Percentiles rank a stretch among this genome's conserved stretches.
These are phyloP conservation scores for Stereocaulon alpinum DNA, from an alignment of 495 filamentous ascomycete species.

Conservation along the genomic window DNA sequence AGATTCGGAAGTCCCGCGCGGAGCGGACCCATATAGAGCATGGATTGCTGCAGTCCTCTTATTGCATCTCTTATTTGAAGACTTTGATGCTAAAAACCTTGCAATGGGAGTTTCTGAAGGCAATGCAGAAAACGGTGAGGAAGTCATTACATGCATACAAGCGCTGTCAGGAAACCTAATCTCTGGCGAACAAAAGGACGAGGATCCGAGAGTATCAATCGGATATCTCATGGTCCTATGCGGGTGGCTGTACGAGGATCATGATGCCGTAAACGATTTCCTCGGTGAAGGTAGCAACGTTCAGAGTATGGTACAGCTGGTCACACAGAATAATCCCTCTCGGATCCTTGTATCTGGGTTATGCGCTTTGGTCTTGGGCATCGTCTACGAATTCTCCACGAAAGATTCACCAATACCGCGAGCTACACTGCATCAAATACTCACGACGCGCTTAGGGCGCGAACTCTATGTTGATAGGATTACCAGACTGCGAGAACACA, in stretches of 20 bases:
- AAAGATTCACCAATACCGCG: constrained; percentile 90
- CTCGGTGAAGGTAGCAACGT: constrained; percentile 89
- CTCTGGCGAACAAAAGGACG: constrained; percentile 56
- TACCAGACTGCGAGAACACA: constrained; percentile 63
- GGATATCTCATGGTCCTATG: constrained; percentile 90
- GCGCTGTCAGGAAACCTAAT: constrained; percentile 73
- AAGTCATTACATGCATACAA: constrained; percentile 92
- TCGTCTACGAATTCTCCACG: constrained; percentile 94
- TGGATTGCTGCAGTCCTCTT: constrained; percentile 90
- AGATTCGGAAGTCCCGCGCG: constrained; percentile 44
- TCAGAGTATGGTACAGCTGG: constrained; percentile 70
- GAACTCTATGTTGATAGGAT: constrained; percentile 86
- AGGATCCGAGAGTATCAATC: constrained; percentile 72
- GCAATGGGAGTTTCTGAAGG: constrained; percentile 81
- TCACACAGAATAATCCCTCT: constrained; percentile 47
- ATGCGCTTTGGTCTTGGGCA: constrained; percentile 71
- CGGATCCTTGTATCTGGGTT: constrained; percentile 67
- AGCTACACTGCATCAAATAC: constrained; percentile 67
- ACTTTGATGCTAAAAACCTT: constrained; percentile 64
- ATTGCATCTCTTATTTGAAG: constrained; percentile 80
- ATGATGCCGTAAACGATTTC: constrained; percentile 85
- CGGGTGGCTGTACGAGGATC: constrained; percentile 87
- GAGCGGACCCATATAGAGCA: constrained; percentile 74
- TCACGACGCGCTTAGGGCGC: constrained; percentile 69
- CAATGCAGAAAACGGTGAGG: constrained; percentile 81